Percentiles rank a stretch among this genome's conserved stretches.
Conservation (phyloP, 306 rosid species). For the Quercus gilva region DNA sequence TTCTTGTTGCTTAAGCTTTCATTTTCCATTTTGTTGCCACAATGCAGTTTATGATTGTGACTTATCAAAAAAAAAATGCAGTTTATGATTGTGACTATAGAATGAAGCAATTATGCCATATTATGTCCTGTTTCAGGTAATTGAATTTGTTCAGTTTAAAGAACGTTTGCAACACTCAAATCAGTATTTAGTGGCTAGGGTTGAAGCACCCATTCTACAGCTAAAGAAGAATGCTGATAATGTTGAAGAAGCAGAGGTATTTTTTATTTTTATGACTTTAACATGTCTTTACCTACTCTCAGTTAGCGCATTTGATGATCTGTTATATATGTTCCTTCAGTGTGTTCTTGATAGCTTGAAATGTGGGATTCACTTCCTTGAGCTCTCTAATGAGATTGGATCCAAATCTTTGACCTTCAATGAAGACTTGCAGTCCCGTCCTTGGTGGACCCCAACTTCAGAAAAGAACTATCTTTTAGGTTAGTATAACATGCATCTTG, state of each 20-base stretch:
- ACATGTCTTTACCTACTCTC: conserved; percentile 4
- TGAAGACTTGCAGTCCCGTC: conserved; percentile 84
- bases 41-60: neutral
- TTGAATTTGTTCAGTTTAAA: conserved; percentile 96
- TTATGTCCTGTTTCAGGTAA: conserved; percentile 55
- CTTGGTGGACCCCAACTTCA: conserved; percentile 96
- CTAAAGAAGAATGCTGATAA: conserved; percentile 79
- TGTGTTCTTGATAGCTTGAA: conserved; percentile 68
- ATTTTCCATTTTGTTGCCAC: neutral
- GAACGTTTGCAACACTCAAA: conserved; percentile 77
- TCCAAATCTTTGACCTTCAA: conserved; percentile 82
- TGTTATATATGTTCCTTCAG: conserved; percentile 38
- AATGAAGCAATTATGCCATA: neutral
- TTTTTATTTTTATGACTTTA: conserved; percentile 5
- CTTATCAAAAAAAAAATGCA: too few species aligned
- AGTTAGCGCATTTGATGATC: conserved; percentile 19
- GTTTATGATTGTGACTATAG: neutral
- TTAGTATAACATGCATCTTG: conserved; percentile 28
- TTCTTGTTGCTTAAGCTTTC: neutral
- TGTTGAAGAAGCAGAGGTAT: conserved; percentile 86
- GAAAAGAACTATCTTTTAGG: conserved; percentile 93
- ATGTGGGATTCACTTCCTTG: conserved; percentile 71
- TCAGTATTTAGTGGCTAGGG: conserved; percentile 75
- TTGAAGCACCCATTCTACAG: conserved; percentile 76
- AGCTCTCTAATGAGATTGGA: conserved; percentile 80